A percentile compares a stretch with the other conserved stretches of the same genome.
Conservation (phyloP, 2,329 filamentous ascomycete species). For the Biscogniauxia sp. region DNA sequence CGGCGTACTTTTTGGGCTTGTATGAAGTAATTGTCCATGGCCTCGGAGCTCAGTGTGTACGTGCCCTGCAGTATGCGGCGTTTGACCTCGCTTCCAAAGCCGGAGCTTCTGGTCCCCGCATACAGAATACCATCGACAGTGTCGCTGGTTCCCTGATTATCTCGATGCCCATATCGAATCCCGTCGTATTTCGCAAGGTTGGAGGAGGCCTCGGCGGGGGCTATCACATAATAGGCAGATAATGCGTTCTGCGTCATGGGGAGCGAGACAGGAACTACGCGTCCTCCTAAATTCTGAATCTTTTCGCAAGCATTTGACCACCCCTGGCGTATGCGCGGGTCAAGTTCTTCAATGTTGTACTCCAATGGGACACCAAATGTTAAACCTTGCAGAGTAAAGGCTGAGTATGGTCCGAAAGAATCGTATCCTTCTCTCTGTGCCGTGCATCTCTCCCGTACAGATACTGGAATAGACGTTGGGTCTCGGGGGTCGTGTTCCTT, state of each 20-base stretch:
- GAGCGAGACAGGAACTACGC: conserved; percentile 72
- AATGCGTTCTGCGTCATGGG: conserved; percentile 83
- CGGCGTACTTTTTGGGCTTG: conserved; percentile 86
- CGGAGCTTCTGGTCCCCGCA: conserved; percentile 67
- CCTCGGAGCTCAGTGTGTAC: conserved; percentile 84
- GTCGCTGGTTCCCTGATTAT: conserved; percentile 42
- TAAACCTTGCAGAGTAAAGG: conserved; percentile 33
- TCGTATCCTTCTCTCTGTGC: conserved; percentile 28
- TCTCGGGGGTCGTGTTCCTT: conserved; percentile 64
- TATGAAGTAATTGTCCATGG: conserved; percentile 95
- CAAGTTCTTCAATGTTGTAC: conserved; percentile 85
- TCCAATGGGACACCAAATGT: conserved; percentile 64
- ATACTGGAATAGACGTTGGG: conserved; percentile 65
- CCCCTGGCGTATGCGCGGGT: conserved; percentile 62
- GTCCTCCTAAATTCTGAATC: conserved; percentile 65
- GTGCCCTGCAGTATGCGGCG: conserved; percentile 85
- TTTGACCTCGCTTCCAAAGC: conserved; percentile 82
- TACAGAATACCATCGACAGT: conserved; percentile 67
- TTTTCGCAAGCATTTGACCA: conserved; percentile 64
- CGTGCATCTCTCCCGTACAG: conserved; percentile 52
- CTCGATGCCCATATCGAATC: conserved; percentile 77
- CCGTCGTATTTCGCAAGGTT: conserved; percentile 98
- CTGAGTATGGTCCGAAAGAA: conserved; percentile 3
- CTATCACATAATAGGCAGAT: conserved; percentile 92
- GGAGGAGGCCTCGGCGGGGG: conserved; percentile 90